Conservation (phyloP, 1,139 yeast genomes). For the Kurtzmaniella quercitrusa region DNA sequence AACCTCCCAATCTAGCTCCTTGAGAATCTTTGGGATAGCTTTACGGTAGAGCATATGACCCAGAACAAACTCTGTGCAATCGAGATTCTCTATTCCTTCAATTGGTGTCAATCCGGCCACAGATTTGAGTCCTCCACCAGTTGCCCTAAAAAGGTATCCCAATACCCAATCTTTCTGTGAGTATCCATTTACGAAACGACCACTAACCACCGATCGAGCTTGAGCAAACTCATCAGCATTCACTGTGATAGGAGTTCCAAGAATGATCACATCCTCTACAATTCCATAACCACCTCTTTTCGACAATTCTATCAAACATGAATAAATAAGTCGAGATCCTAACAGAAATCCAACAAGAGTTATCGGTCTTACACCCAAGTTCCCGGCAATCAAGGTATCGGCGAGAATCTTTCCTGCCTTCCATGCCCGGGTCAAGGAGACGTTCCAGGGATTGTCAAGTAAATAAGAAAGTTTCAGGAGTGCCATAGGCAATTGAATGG, state of each 20-base stretch:
- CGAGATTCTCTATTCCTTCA: constrained; percentile 73
- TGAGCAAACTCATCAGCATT: constrained; percentile 72
- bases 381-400: constrained; percentile 81
- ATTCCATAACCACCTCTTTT: constrained; percentile 84
- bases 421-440: constrained; percentile 96
- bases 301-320: constrained; percentile 84
- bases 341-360: constrained; percentile 91
- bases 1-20: constrained; percentile 72
- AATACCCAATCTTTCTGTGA: constrained; percentile 94
- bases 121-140: constrained; percentile 86
- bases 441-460: constrained; percentile 97
- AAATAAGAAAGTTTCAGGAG: constrained; percentile 84
- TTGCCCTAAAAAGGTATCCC: constrained; percentile 92
- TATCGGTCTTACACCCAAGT: constrained; percentile 88
- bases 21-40: constrained; percentile 79
- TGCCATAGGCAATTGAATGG: constrained; percentile 89
- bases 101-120: constrained; percentile 81
- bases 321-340: constrained; percentile 89
- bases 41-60: constrained; percentile 98
- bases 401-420: constrained; percentile 90
- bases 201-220: constrained; percentile 86
- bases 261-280: constrained; percentile 80
- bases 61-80: constrained; percentile 80
- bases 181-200: constrained; percentile 85
- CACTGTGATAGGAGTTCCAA: constrained; percentile 87